Conservation (phyloP, 257 asterid species). For the Solanum paucissectum region DNA sequence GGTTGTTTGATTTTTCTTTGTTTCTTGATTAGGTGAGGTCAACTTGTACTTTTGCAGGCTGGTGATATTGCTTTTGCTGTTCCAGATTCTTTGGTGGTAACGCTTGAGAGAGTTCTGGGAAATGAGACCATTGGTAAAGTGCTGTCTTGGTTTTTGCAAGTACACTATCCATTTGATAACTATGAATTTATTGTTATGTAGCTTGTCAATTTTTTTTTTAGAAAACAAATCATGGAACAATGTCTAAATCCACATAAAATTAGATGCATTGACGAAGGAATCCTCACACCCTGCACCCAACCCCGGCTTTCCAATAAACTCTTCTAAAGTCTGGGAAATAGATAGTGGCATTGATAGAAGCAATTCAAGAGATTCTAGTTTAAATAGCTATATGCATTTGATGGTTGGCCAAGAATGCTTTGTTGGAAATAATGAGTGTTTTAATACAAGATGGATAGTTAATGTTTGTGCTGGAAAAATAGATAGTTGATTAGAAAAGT, state of each 20-base stretch:
- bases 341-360: background rate
- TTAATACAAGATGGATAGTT: background rate
- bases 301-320: background rate
- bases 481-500: background rate
- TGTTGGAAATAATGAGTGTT: background rate
- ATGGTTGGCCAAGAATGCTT: background rate
- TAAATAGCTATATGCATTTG: background rate
- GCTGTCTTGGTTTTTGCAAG: slow-evolving; percentile 1
- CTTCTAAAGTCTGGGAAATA: background rate
- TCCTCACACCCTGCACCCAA: background rate
- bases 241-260: background rate
- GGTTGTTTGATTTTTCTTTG: background rate
- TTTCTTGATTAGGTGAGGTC: background rate
- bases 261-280: background rate
- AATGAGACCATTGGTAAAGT: slow-evolving; percentile 73
- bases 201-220: background rate
- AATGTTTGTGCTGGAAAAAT: slow-evolving; percentile 1
- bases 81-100: slow-evolving; percentile 85
- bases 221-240: background rate
- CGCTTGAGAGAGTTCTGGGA: slow-evolving; percentile 92
- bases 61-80: slow-evolving; percentile 86
- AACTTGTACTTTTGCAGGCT: slow-evolving; percentile 25
- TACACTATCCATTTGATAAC: background rate
- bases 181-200: background rate
- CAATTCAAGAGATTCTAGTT: background rate